A percentile compares a stretch with the other conserved stretches of the same genome.
Conservation (phyloP, 805 yeast genomes). For the Candida ovalis region DNA sequence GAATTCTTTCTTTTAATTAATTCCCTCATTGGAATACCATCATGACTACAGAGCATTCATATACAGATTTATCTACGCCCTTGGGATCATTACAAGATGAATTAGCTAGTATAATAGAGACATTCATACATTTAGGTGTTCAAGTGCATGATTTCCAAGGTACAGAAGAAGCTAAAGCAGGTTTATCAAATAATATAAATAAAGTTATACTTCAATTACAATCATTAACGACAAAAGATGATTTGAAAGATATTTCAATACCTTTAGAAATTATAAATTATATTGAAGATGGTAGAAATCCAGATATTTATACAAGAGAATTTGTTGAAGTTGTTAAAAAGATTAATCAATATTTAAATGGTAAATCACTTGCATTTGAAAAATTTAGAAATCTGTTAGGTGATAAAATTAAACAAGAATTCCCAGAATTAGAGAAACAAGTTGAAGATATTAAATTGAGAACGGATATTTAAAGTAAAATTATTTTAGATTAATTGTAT, state of each 20-base stretch:
- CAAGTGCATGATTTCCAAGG: constrained; percentile 93
- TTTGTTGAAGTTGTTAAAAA: constrained; percentile 92
- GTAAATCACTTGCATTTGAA: constrained; percentile 63
- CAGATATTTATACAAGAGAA: constrained; percentile 95
- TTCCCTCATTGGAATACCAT: not conserved
- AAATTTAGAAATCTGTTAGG: constrained; percentile 63
- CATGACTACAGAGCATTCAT: constrained; percentile 31
- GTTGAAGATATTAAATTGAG: constrained; percentile 50
- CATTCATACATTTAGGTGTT: constrained; percentile 84
- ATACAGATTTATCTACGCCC: constrained; percentile 20
- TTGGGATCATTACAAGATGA: constrained; percentile 33
- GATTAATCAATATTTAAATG: constrained; percentile 82
- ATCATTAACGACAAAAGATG: constrained; percentile 28
- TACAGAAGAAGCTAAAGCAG: constrained; percentile 71
- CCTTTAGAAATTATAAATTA: constrained; percentile 88
- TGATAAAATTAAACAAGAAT: constrained; percentile 65
- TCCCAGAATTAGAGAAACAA: constrained; percentile 64
- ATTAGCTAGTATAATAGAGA: constrained; percentile 60
- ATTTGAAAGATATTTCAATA: constrained; percentile 42
- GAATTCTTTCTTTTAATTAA: not conserved
- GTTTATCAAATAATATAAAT: constrained; percentile 42
- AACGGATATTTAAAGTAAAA: constrained; percentile 2
- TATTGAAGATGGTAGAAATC: constrained; percentile 94
- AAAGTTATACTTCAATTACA: constrained; percentile 37
- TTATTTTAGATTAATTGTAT: too few species aligned